Evolutionary conservation across 1,284 basidiomycete genomes (phyloP), one percentile per base, ranked within the genome.

Genomic region (Inonotus hispidus): DNA sequence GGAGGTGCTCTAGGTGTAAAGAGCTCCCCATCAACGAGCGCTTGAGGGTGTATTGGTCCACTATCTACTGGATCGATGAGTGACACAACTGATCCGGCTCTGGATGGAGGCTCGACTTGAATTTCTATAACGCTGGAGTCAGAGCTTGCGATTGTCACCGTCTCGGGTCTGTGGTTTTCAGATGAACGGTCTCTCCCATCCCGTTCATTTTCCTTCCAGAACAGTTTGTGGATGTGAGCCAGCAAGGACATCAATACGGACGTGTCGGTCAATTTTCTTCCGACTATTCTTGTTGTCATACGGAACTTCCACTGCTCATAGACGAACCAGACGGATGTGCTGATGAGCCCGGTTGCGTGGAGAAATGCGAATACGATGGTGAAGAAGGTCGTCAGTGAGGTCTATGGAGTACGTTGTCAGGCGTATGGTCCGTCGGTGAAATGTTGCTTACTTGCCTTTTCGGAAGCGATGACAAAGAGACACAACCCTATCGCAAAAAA

Each of bases 281-380:
- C 57, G 11, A 53, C 27, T 5, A 25, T 2, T 5, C 52, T 52
- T 2, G 59, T 53, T 13, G 46, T 35, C 8, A 38, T 25, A 35
- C 59, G 52, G 45, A 55, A 60, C 2, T 53, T 39, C 59, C 59
- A 60, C 38, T 35, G 46, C 29, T 60, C 59, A 3, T 19, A 25
- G 14, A 55, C 27, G 29, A 55, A 56, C 10, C 4, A 55, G 16
- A 25, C 43, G 10, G 25, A 60, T 19, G 56, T 29, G 16, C 55
- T 14, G 11, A 60, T 21, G 35, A 60, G 35, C 19, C 41, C 53
- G 21, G 55, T 23, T 19, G 41, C 55, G 19, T 56, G 41, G 6
- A 56, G 8, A 2, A 21, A 14, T 21, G 43, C 14, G 19, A 56
- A 45, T 11, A 10, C 38, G 6, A 56, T n/a, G 3, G 41, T 46